phyloP scores from a whole-genome alignment of 75 land plant genomes.

The Sequoiadendron giganteum region DNA sequence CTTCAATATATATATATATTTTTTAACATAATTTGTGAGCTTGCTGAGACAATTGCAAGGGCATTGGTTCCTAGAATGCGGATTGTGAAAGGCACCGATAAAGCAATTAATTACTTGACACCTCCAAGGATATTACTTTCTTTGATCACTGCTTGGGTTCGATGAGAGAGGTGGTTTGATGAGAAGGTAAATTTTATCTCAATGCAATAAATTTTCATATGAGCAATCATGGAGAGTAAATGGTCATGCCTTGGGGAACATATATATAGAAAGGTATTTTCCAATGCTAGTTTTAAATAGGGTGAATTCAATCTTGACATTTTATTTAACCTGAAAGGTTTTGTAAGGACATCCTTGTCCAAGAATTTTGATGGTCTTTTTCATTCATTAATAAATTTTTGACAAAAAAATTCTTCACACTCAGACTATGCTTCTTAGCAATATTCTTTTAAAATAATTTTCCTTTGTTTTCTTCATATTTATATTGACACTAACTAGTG shows the following conservation, averaged over 20 bases:
- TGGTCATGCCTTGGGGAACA: neutral
- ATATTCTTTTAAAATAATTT: too few species aligned
- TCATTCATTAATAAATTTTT: too few species aligned
- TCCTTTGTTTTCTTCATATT: too few species aligned
- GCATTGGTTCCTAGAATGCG: constrained; percentile 89
- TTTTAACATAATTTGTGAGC: constrained; percentile 98
- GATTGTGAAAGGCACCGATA: constrained; percentile 88
- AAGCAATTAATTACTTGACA: constrained; percentile 88
- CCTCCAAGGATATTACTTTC: constrained; percentile 95
- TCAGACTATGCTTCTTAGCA: too few species aligned
- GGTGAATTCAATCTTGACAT: neutral
- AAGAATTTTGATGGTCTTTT: too few species aligned
- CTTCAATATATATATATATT: constrained; percentile 86
- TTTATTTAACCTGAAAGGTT: too few species aligned
- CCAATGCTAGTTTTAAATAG: neutral
- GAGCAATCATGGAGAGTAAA: too few species aligned
- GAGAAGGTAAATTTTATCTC: too few species aligned
- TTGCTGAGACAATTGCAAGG: constrained; percentile 99
- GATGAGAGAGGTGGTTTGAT: too few species aligned
- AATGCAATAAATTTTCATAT: too few species aligned
- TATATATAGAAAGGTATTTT: neutral
- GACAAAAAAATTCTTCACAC: too few species aligned
- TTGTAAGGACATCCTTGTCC: too few species aligned
- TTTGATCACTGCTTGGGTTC: constrained; percentile 73
- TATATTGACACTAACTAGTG: neutral